A percentile compares a stretch with the other conserved stretches of the same genome.
Conservation (phyloP, 2,329 filamentous ascomycete genomes). For the Celoporthe dispersa region DNA sequence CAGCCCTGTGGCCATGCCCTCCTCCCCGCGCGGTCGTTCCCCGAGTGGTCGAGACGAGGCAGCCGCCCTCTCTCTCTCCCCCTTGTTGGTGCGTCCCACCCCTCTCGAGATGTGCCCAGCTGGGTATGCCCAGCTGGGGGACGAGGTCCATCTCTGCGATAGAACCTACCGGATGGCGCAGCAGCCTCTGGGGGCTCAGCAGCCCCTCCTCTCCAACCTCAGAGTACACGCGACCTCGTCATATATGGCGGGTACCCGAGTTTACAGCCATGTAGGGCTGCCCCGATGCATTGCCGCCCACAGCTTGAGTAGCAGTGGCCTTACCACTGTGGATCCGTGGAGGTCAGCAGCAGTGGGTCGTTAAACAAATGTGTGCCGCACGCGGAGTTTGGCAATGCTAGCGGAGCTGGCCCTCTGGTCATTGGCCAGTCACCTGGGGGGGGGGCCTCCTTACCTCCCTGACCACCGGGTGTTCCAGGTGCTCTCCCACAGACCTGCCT, state of each 20-base stretch:
- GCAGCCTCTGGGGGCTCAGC: background rate
- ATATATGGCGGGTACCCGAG: background rate
- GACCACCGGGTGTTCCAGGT: background rate
- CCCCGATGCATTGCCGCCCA: background rate
- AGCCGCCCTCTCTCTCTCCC: background rate
- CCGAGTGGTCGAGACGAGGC: constrained; percentile 16
- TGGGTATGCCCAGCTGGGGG: background rate
- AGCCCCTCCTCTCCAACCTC: background rate
- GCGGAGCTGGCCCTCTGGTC: background rate
- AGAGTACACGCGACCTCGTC: background rate
- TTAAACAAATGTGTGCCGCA: background rate
- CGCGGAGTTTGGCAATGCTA: background rate
- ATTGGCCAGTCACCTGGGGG: background rate
- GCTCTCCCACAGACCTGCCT: background rate
- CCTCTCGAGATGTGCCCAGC: background rate
- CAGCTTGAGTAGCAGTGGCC: constrained; percentile 10
- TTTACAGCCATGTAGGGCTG: constrained; percentile 8
- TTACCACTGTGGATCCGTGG: background rate
- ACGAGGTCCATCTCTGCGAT: background rate
- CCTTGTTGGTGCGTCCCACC: background rate
- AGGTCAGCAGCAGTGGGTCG: background rate
- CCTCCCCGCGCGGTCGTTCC: constrained; percentile 23
- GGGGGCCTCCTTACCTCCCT: background rate
- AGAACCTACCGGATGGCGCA: background rate
- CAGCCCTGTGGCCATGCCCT: constrained; percentile 22